Conservation (phyloP, 1,139 yeast species). For the Taphrina communis region DNA sequence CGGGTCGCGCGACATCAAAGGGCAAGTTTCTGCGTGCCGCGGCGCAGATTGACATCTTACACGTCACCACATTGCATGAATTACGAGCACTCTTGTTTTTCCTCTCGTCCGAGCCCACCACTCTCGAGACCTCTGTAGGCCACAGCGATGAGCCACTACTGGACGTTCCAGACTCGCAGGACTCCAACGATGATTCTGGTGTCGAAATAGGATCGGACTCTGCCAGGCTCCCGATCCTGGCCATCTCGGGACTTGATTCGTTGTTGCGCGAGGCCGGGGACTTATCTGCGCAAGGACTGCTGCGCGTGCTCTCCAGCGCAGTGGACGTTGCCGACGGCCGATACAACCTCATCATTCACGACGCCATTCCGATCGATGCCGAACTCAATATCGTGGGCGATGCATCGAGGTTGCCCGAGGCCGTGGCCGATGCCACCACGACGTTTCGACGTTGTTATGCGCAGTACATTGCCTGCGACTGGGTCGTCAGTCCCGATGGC, state of each 20-base stretch:
- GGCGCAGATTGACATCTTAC: background rate
- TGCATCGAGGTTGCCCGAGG: slow-evolving; percentile 2
- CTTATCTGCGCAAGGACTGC: slow-evolving; percentile 7
- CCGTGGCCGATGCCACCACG: background rate
- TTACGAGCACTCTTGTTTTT: slow-evolving; percentile 14
- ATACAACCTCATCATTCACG: slow-evolving; percentile 12
- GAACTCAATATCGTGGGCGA: slow-evolving; percentile 15
- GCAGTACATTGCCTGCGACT: slow-evolving; percentile 16
- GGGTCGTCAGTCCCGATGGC: slow-evolving; percentile 11
- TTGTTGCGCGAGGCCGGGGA: slow-evolving; percentile 19
- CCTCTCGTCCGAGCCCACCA: background rate
- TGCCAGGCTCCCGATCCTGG: slow-evolving; percentile 7
- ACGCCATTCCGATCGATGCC: slow-evolving; percentile 8
- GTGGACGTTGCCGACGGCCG: background rate
- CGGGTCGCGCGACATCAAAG: background rate
- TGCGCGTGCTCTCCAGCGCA: background rate
- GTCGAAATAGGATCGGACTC: too few relatives aligned
- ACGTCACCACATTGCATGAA: slow-evolving; percentile 18
- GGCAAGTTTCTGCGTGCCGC: slow-evolving; percentile 27
- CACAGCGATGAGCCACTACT: background rate
- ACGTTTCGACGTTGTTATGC: slow-evolving; percentile 9
- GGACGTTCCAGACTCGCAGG: slow-evolving; percentile 28
- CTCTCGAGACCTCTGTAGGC: background rate
- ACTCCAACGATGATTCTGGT: background rate
- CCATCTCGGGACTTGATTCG: slow-evolving; percentile 8